Percentiles rank a stretch among this genome's conserved stretches.
These are phyloP conservation scores for Neurospora terricola DNA, from an alignment of 495 filamentous ascomycete genomes.

Conservation along the genomic window DNA sequence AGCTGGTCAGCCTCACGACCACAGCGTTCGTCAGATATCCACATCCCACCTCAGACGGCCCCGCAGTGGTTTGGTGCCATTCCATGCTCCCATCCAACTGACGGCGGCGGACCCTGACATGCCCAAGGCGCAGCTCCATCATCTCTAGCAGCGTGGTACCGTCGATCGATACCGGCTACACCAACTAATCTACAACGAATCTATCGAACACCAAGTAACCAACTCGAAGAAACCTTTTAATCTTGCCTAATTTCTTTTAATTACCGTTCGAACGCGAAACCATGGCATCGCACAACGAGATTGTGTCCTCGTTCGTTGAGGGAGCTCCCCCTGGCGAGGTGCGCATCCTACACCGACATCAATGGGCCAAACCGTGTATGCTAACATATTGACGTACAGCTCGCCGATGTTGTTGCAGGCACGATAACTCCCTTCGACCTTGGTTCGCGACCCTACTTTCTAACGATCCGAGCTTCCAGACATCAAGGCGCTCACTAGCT, in stretches of 20 bases:
- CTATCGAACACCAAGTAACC: not conserved
- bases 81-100: not conserved
- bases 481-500: conserved; percentile 73
- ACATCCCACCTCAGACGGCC: not conserved
- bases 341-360: conserved; percentile 21
- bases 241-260: not conserved
- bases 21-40: not conserved
- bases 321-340: conserved; percentile 97
- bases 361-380: not conserved
- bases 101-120: not conserved
- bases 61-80: not conserved
- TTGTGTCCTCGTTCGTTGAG: conserved; percentile 80
- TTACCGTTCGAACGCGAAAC: not conserved
- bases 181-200: not conserved
- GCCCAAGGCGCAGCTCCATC: not conserved
- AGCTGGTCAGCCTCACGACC: not conserved
- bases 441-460: not conserved
- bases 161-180: not conserved
- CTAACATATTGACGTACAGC: conserved; percentile 38
- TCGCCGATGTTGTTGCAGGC: conserved; percentile 87
- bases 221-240: not conserved
- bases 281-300: conserved; percentile 43
- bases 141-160: not conserved
- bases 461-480: conserved; percentile 41
- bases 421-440: not conserved